Percentiles rank a stretch among this genome's conserved stretches.
Conservation (phyloP, 2,329 filamentous ascomycete species). For the Mycosphaerella sp. region DNA sequence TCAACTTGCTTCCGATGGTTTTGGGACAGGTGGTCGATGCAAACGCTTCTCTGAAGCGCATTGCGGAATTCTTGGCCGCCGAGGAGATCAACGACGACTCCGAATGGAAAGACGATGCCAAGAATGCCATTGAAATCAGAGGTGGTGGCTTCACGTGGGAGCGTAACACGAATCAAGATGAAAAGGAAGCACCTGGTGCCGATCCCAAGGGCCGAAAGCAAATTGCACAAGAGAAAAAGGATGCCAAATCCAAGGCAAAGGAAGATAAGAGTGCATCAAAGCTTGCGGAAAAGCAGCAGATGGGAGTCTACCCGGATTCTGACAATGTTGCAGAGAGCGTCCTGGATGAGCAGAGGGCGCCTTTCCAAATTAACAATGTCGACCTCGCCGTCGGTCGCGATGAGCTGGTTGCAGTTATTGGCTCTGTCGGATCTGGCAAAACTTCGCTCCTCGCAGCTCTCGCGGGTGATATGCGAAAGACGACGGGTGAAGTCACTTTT, state of each 20-base stretch:
- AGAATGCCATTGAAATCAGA: constrained; percentile 59
- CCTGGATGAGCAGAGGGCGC: constrained; percentile 52
- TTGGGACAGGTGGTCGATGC: constrained; percentile 88
- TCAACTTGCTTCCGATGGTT: constrained; percentile 82
- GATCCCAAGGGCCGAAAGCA: constrained; percentile 32
- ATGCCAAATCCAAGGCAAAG: constrained; percentile 39
- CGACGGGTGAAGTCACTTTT: constrained; percentile 63
- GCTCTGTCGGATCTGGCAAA: constrained; percentile 84
- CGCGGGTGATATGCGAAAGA: constrained; percentile 90
- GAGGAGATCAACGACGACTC: constrained; percentile 77
- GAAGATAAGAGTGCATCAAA: constrained; percentile 25
- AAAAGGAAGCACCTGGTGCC: constrained; percentile 31
- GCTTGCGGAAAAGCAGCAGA: constrained; percentile 24
- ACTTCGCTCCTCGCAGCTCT: constrained; percentile 81
- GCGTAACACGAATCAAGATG: constrained; percentile 46
- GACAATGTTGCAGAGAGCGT: constrained; percentile 34
- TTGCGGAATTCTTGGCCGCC: constrained; percentile 78
- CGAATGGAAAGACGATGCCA: constrained; percentile 47
- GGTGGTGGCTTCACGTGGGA: constrained; percentile 87
- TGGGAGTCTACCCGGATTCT: constrained; percentile 15
- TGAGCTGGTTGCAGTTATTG: constrained; percentile 79
- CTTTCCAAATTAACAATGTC: constrained; percentile 66
- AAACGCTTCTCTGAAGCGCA: constrained; percentile 73
- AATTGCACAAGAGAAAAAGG: constrained; percentile 40
- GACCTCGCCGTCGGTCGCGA: constrained; percentile 63